Evolutionary conservation across 306 rosid species (phyloP).

Genomic region (Fragaria iinumae): DNA sequence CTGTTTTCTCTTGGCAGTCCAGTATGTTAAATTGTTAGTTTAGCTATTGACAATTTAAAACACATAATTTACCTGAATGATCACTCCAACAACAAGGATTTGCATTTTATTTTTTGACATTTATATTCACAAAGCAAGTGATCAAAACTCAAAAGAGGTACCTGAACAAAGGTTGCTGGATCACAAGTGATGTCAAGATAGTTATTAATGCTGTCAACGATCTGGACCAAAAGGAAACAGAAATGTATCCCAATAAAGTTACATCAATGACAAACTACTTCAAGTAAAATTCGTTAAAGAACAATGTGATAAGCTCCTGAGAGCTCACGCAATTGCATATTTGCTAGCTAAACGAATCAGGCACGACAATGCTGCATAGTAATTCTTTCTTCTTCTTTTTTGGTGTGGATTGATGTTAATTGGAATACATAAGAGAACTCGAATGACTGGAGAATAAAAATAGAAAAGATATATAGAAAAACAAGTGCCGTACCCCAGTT

Average conservation of each 20-base stretch:
- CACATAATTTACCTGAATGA: neutral
- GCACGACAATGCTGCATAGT: neutral
- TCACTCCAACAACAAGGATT: neutral
- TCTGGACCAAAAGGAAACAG: constrained; percentile 30
- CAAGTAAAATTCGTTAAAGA: neutral
- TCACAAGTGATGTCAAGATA: constrained; percentile 46
- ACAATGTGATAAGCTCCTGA: neutral
- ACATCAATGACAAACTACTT: neutral
- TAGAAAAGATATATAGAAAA: neutral
- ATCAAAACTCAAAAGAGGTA: constrained; percentile 17
- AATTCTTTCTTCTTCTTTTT: no score
- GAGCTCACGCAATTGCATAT: neutral
- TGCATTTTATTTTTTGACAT: neutral
- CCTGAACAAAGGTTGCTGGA: constrained; percentile 63
- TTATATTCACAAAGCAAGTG: neutral
- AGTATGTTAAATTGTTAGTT: neutral
- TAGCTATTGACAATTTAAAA: neutral
- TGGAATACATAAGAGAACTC: neutral
- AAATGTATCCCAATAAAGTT: neutral
- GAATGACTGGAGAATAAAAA: neutral
- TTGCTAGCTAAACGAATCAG: neutral
- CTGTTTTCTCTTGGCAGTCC: neutral
- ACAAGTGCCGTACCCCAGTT: constrained; percentile 39
- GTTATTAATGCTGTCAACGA: constrained; percentile 36
- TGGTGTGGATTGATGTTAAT: neutral